Conservation (phyloP, 2,329 filamentous ascomycete genomes). For the Aschersonia sp. region DNA sequence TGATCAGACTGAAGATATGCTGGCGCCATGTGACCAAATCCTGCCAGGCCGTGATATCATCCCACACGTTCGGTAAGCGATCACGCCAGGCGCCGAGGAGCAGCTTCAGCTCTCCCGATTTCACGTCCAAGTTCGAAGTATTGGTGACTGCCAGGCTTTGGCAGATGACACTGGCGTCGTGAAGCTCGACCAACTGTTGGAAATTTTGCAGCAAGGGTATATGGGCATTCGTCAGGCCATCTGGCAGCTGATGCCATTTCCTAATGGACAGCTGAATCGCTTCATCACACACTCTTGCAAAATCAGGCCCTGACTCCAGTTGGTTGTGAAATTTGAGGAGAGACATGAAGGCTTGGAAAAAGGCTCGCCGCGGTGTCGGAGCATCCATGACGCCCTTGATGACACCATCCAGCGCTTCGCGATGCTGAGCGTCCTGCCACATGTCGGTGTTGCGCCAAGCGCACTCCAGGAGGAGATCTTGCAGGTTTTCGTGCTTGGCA, state of each 20-base stretch:
- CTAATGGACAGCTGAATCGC: constrained; percentile 93
- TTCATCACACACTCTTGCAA: constrained; percentile 85
- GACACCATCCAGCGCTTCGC: constrained; percentile 79
- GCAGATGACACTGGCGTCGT: constrained; percentile 95
- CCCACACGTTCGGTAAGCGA: constrained; percentile 92
- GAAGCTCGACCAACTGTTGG: constrained; percentile 91
- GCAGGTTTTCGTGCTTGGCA: constrained; percentile 96
- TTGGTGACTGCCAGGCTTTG: constrained; percentile 78
- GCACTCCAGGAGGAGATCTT: constrained; percentile 87
- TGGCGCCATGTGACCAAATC: constrained; percentile 99
- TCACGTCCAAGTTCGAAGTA: constrained; percentile 73
- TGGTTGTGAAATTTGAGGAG: constrained; percentile 89
- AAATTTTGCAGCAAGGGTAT: constrained; percentile 94
- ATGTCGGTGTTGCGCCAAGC: constrained; percentile 93
- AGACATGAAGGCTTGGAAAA: constrained; percentile 98
- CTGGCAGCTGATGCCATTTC: constrained; percentile 98
- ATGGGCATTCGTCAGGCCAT: constrained; percentile 85
- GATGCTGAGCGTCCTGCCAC: constrained; percentile 76
- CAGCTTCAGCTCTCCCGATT: constrained; percentile 90
- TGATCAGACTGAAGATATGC: constrained; percentile 97
- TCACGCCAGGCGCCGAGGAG: constrained; percentile 92
- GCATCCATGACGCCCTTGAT: constrained; percentile 98
- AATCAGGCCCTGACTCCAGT: constrained; percentile 64
- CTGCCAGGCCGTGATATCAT: constrained; percentile 98
- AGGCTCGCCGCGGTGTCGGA: constrained; percentile 80